Percentiles rank a stretch among this genome's conserved stretches.
Evolutionary conservation across 495 filamentous ascomycete species (phyloP).

Genomic region (Aspergillus taichungensis): DNA sequence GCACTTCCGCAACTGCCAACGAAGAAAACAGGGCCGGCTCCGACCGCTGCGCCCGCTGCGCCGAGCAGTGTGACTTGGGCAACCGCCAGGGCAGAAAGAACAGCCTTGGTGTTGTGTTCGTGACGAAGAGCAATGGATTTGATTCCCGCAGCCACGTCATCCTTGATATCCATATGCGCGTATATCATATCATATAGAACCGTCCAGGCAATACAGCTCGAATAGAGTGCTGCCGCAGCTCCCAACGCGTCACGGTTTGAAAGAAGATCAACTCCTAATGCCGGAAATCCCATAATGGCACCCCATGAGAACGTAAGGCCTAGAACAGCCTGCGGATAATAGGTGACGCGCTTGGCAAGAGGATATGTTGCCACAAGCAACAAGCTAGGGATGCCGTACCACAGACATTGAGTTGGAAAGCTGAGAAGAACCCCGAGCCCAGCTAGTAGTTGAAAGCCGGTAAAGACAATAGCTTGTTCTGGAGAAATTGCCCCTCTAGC

Average conservation of each 20-base stretch:
- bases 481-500: conserved; percentile 77
- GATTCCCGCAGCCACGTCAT: conserved; percentile 87
- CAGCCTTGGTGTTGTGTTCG: conserved; percentile 76
- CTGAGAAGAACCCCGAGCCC: conserved; percentile 78
- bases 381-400: conserved; percentile 79
- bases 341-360: conserved; percentile 83
- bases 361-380: conserved; percentile 78
- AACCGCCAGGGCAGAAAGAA: conserved; percentile 67
- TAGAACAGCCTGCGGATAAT: conserved; percentile 90
- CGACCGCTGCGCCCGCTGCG: conserved; percentile 61
- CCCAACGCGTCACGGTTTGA: conserved; percentile 52
- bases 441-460: conserved; percentile 67
- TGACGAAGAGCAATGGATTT: conserved; percentile 91
- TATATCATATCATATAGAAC: conserved; percentile 98
- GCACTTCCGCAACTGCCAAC: conserved; percentile 79
- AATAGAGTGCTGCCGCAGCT: conserved; percentile 67
- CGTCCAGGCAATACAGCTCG: conserved; percentile 87
- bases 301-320: conserved; percentile 96
- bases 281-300: conserved; percentile 92
- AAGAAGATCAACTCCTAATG: conserved; percentile 74
- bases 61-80: conserved; percentile 73
- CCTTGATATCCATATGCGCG: conserved; percentile 95
- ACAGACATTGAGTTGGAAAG: conserved; percentile 76
- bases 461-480: conserved; percentile 67
- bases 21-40: conserved; percentile 80